Conservation (phyloP, 2,329 filamentous ascomycete genomes). For the Neocucurbitaria cava region DNA sequence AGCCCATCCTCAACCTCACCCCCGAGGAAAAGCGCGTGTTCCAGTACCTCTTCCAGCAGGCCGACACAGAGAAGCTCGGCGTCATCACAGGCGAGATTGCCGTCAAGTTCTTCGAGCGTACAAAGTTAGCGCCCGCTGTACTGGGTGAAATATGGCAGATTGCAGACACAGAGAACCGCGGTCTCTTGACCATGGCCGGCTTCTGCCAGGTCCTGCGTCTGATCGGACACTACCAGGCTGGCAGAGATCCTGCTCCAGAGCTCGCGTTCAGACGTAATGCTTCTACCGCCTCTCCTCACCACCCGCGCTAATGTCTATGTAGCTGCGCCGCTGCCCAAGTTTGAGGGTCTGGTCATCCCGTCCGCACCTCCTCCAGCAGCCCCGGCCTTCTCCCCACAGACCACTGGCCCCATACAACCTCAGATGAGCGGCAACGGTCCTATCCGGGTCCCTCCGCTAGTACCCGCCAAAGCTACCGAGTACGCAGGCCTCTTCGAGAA, state of each 20-base stretch:
- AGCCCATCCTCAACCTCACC: conserved; percentile 79
- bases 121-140: conserved; percentile 81
- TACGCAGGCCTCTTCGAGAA: conserved; percentile 91
- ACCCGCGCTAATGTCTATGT: conserved; percentile 31
- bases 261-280: conserved; percentile 76
- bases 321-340: conserved; percentile 86
- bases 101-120: conserved; percentile 98
- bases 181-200: conserved; percentile 88
- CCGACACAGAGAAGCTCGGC: conserved; percentile 88
- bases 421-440: conserved; percentile 60
- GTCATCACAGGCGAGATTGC: conserved; percentile 96
- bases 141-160: conserved; percentile 99
- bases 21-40: conserved; percentile 93
- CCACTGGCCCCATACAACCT: conserved; percentile 43
- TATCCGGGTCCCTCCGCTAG: conserved; percentile 86
- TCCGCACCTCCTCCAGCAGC: conserved; percentile 60
- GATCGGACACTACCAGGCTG: conserved; percentile 93
- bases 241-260: conserved; percentile 79
- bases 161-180: conserved; percentile 94
- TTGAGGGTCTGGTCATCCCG: conserved; percentile 74
- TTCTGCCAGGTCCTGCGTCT: conserved; percentile 92
- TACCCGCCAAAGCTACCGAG: conserved; percentile 86
- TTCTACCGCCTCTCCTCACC: not conserved
- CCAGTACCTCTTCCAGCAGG: conserved; percentile 89
- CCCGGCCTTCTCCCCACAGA: conserved; percentile 51